These are phyloP conservation scores for Rhytidiadelphus loreus DNA, from an alignment of 225 moss, liverwort and hornwort species.

Conservation along the genomic window DNA sequence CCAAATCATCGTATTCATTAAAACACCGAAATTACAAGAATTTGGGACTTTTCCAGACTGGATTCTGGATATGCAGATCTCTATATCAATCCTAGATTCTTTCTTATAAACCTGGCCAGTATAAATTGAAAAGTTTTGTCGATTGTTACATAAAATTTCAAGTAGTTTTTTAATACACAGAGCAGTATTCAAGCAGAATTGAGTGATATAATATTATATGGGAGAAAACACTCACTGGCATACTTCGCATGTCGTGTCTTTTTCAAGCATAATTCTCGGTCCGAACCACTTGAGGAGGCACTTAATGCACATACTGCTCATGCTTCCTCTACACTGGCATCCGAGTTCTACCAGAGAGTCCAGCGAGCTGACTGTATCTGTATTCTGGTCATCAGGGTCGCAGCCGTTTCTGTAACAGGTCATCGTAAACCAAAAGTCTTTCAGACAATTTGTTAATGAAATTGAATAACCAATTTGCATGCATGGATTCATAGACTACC, in stretches of 20 bases:
- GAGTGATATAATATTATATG: neutral
- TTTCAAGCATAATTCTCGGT: neutral
- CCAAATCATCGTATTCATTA: neutral
- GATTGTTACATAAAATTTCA: neutral
- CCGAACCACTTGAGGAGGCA: neutral
- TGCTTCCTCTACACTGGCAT: neutral
- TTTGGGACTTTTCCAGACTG: neutral
- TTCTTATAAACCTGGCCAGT: neutral
- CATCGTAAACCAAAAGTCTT: neutral
- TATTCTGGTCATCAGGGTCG: neutral
- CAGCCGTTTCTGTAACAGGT: neutral
- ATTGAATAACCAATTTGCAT: neutral
- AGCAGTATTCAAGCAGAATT: neutral
- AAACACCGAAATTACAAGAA: neutral
- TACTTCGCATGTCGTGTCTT: neutral
- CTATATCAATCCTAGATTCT: neutral
- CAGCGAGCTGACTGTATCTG: neutral
- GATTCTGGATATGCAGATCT: too few relatives aligned
- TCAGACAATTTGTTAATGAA: neutral
- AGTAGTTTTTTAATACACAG: neutral
- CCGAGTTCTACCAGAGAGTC: neutral
- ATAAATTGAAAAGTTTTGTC: neutral
- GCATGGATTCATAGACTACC: neutral
- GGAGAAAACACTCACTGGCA: neutral
- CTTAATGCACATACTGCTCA: neutral